Evolutionary conservation across 2,329 filamentous ascomycete genomes (phyloP).

Genomic region (Phaeosphaeriaceae sp.): DNA sequence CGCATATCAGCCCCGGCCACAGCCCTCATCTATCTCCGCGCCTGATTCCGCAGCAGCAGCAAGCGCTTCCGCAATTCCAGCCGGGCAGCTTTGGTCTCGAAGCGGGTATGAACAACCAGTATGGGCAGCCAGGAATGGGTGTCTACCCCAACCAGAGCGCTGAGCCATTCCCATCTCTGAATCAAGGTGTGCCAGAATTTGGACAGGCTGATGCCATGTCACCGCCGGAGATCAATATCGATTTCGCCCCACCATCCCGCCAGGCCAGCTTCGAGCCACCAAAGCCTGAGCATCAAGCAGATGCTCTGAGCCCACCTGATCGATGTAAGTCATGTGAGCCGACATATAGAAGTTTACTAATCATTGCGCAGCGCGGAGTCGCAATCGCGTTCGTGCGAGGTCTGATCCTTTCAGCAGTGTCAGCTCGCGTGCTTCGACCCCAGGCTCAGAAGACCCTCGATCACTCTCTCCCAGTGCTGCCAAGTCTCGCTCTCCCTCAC

Average conservation of each 20-base stretch:
- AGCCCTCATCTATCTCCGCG: conserved; percentile 75
- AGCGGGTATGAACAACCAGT: conserved; percentile 57
- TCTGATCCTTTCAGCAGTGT: conserved; percentile 65
- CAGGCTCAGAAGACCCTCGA: conserved; percentile 44
- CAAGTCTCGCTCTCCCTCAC: conserved; percentile 56
- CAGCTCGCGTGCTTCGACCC: conserved; percentile 54
- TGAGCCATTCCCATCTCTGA: conserved; percentile 58
- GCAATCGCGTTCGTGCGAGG: conserved; percentile 63
- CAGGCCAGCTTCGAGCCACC: conserved; percentile 71
- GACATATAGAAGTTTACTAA: conserved; percentile 22
- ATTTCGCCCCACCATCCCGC: conserved; percentile 79
- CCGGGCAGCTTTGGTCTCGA: conserved; percentile 56
- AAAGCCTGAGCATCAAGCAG: conserved; percentile 68
- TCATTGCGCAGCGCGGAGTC: conserved; percentile 56
- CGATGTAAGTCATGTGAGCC: conserved; percentile 55
- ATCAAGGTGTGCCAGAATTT: conserved; percentile 64
- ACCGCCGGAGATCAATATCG: conserved; percentile 93
- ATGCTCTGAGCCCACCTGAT: conserved; percentile 84
- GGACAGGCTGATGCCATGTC: conserved; percentile 77
- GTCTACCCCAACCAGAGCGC: conserved; percentile 59
- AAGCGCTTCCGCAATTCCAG: conserved; percentile 57
- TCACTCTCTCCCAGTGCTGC: conserved; percentile 54
- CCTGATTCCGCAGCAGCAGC: conserved; percentile 70
- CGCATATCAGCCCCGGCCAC: conserved; percentile 67
- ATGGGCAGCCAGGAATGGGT: conserved; percentile 55